phyloP scores from a whole-genome alignment of 2,329 filamentous ascomycete species.

The Rutstroemia sydowiana region DNA sequence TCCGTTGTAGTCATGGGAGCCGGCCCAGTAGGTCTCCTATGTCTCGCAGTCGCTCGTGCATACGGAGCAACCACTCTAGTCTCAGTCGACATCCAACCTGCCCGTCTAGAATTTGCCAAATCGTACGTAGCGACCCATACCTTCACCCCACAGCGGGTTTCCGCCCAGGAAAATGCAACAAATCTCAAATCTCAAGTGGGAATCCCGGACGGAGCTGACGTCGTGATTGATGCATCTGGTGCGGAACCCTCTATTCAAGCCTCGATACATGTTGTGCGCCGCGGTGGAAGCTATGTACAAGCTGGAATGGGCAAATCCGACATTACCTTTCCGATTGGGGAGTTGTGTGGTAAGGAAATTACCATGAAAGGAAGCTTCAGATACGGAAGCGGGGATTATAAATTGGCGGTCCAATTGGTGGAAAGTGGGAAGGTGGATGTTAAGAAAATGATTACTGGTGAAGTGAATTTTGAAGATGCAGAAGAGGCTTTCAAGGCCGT shows the following conservation, averaged over 20 bases:
- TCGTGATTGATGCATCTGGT: conserved; percentile 73
- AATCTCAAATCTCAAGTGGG: conserved; percentile 56
- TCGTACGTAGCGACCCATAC: conserved; percentile 65
- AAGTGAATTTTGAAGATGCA: conserved; percentile 73
- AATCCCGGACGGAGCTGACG: conserved; percentile 62
- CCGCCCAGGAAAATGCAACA: conserved; percentile 66
- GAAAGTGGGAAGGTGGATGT: conserved; percentile 66
- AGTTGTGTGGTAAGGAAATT: conserved; percentile 82
- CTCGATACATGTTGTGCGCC: conserved; percentile 60
- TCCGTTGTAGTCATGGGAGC: conserved; percentile 80
- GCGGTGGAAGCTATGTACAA: conserved; percentile 73
- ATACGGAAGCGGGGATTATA: conserved; percentile 83
- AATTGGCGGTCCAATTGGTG: conserved; percentile 66
- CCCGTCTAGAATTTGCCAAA: conserved; percentile 71
- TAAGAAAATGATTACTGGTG: conserved; percentile 72
- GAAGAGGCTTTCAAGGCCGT: conserved; percentile 84
- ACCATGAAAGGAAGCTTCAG: conserved; percentile 83
- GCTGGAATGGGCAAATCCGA: conserved; percentile 85
- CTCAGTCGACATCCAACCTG: conserved; percentile 78
- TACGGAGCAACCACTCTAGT: conserved; percentile 82
- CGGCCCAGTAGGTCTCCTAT: conserved; percentile 80
- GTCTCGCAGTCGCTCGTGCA: conserved; percentile 74
- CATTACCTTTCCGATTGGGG: conserved; percentile 87
- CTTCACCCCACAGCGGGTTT: conserved; percentile 54
- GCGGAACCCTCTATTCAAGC: conserved; percentile 74